Base-by-base conservation (phyloP, 2,329 filamentous ascomycete species). In the Trichoderma semiorbis region DNA sequence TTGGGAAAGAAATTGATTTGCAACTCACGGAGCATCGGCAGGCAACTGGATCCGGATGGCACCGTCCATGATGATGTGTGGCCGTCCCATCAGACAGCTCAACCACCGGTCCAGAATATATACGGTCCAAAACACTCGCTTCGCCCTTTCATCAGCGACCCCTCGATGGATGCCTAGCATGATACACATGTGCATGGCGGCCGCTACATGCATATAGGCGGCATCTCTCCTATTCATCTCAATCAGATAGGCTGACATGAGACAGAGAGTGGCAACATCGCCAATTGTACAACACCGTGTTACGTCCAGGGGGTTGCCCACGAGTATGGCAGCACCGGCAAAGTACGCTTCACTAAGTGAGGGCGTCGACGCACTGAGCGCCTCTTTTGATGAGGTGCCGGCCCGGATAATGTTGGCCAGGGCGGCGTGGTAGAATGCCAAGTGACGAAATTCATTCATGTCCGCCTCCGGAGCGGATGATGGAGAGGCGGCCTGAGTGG, bases 121-220 rank as follows among this genome's bases (percentile, higher is more conserved):
- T 2, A 87, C 79, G 0, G 85, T 87, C 85, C 85, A 87, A 69
- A 87, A 87, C 7, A 84, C 79, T 43, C 85, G 78, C 74, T 84
- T 86, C 1, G 81, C 82, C 26, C 76, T 76, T 74, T 87, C 85
- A 55, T 85, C 81, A 3, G 81, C 77, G 74, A 79, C 81, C 4
- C 83, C 84, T 16, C 81, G 78, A 73, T 87, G 83, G 1, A 84
- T 79, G n/a, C 86, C 86, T 39, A 84, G 82, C 78, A 84, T 83
- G 61, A 86, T 81, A 60, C 83, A 82, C 36, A 86, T 82, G 55
- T 84, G 82, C 79, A 85, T 85, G 32, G 85, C 85, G 16, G 82
- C 81, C 55, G 82, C 81, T 32, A 86, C 78, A 72, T 83, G 84
- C 74, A 85, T 82, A 74, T 84, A 86, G 0, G 85, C 85, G 3